A percentile compares a stretch with the other conserved stretches of the same genome.
Evolutionary conservation across 306 rosid genomes (phyloP).

Genomic region (Castanea crenata): DNA sequence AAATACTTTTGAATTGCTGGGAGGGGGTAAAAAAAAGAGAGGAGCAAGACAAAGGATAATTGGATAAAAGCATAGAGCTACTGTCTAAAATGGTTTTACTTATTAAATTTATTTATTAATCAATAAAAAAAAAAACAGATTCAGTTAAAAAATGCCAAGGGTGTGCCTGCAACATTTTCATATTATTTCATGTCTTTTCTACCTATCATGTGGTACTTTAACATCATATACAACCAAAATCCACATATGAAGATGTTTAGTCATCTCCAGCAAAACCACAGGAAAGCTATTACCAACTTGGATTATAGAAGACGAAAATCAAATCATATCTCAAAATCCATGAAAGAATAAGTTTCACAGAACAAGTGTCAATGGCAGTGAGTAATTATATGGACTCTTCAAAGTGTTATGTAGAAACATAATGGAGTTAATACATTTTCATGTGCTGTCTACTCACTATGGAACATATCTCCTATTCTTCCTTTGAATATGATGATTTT

Average conservation of each 20-base stretch:
- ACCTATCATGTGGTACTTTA: neutral
- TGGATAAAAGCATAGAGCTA: constrained; percentile 1
- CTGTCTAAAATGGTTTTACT: neutral
- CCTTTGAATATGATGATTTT: neutral
- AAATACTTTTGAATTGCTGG: constrained; percentile 26
- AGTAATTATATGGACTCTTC: neutral
- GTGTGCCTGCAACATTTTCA: neutral
- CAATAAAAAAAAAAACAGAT: neutral
- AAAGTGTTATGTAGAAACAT: neutral
- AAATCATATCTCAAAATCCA: neutral
- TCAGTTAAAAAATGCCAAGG: neutral
- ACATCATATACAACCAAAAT: neutral
- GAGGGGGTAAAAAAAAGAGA: neutral
- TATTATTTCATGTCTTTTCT: neutral
- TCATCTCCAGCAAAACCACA: neutral
- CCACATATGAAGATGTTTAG: neutral
- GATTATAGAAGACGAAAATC: neutral
- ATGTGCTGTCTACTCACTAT: neutral
- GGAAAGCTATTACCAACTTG: neutral
- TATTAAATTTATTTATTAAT: neutral
- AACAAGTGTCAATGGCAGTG: neutral
- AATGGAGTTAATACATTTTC: neutral
- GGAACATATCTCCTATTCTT: neutral
- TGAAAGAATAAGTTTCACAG: neutral
- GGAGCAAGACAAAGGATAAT: constrained; percentile 8